These are phyloP conservation scores for Nannizzia gypsea DNA, from an alignment of 2,329 filamentous ascomycete genomes.

Conservation along the genomic window DNA sequence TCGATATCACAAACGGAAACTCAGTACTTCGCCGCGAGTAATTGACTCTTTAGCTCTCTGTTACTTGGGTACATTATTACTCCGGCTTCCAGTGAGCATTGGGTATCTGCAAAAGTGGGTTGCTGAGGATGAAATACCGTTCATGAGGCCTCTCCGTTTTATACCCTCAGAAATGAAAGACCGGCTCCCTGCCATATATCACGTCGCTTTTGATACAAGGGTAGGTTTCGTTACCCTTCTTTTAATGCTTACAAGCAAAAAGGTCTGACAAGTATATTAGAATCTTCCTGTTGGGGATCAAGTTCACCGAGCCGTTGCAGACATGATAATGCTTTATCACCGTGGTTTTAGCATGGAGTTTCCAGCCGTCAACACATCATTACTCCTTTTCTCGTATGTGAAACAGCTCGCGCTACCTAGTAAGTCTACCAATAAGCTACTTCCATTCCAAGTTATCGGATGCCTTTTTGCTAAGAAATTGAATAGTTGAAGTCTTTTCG, in stretches of 20 bases:
- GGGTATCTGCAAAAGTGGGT: slow-evolving; percentile 61
- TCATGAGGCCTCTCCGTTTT: slow-evolving; percentile 47
- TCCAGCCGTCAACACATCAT: slow-evolving; percentile 58
- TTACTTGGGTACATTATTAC: slow-evolving; percentile 64
- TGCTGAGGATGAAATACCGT: slow-evolving; percentile 56
- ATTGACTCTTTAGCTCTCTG: slow-evolving; percentile 66
- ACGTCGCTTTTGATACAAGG: slow-evolving; percentile 30
- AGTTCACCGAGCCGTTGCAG: slow-evolving; percentile 53
- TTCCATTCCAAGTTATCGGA: not conserved
- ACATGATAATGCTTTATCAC: slow-evolving; percentile 52
- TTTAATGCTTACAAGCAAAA: slow-evolving; percentile 20
- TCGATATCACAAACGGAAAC: slow-evolving; percentile 25
- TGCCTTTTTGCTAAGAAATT: slow-evolving; percentile 10
- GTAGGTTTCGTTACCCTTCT: slow-evolving; percentile 17
- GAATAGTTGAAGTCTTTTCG: slow-evolving; percentile 32
- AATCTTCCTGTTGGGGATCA: slow-evolving; percentile 39
- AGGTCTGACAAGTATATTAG: slow-evolving; percentile 13
- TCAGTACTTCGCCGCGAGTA: slow-evolving; percentile 47
- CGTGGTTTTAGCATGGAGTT: slow-evolving; percentile 58
- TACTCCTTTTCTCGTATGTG: slow-evolving; percentile 58
- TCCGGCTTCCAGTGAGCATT: slow-evolving; percentile 64
- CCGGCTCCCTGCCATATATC: slow-evolving; percentile 32
- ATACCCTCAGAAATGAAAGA: slow-evolving; percentile 36
- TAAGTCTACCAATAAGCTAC: slow-evolving; percentile 30
- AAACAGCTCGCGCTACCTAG: slow-evolving; percentile 62